Percentiles rank a stretch among this genome's conserved stretches.
These are phyloP conservation scores for Wickerhamiella galacta DNA, from an alignment of 805 yeast genomes.

Conservation along the genomic window DNA sequence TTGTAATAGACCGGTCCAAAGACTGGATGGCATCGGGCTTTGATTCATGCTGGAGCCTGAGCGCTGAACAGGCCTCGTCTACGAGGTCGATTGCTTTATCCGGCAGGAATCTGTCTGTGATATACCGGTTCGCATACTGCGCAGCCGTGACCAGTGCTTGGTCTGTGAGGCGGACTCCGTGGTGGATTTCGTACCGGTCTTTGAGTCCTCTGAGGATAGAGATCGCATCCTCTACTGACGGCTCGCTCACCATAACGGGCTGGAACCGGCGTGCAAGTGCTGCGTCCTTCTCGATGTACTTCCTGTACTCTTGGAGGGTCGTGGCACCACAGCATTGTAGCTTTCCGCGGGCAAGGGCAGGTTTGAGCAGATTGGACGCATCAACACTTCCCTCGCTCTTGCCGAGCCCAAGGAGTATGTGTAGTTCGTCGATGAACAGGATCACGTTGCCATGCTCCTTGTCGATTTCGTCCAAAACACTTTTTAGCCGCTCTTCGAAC, in stretches of 20 bases:
- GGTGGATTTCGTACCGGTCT: constrained; percentile 91
- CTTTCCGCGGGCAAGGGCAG: constrained; percentile 83
- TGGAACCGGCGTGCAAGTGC: constrained; percentile 91
- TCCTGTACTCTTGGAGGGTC: constrained; percentile 80
- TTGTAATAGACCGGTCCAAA: constrained; percentile 77
- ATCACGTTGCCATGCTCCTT: constrained; percentile 59
- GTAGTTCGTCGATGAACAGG: constrained; percentile 81
- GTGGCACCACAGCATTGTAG: constrained; percentile 94
- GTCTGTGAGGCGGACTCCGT: constrained; percentile 89
- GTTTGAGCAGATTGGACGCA: constrained; percentile 84
- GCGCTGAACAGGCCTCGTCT: constrained; percentile 93
- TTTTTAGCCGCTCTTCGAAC: constrained; percentile 77
- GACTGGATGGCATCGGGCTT: constrained; percentile 89
- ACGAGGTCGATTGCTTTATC: constrained; percentile 94
- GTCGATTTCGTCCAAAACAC: constrained; percentile 69
- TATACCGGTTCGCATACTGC: constrained; percentile 71
- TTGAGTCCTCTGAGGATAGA: constrained; percentile 85
- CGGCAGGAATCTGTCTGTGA: constrained; percentile 80
- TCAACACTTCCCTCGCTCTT: constrained; percentile 91
- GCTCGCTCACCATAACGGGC: constrained; percentile 73
- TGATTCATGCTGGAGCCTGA: constrained; percentile 88
- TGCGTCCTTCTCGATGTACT: constrained; percentile 89
- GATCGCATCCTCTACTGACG: constrained; percentile 78
- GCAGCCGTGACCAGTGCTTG: constrained; percentile 91
- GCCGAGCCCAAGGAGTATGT: constrained; percentile 76